Conservation (phyloP, 2,329 filamentous ascomycete species). For the Apiospora malaysiana region DNA sequence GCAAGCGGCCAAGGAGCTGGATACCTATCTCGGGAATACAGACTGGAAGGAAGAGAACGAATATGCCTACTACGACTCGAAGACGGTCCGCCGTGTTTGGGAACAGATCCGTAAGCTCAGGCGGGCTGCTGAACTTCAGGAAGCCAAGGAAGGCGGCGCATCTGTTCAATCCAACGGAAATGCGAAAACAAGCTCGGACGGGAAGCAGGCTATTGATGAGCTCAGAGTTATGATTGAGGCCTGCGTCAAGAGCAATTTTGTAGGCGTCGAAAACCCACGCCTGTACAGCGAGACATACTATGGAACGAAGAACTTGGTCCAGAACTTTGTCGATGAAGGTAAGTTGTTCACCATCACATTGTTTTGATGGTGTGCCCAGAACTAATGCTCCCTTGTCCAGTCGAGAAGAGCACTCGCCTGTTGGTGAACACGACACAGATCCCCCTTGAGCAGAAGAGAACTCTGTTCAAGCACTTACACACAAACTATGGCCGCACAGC, state of each 20-base stretch:
- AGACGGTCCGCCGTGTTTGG: conserved; percentile 79
- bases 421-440: conserved; percentile 73
- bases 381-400: conserved; percentile 43
- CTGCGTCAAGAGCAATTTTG: conserved; percentile 97
- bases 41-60: conserved; percentile 79
- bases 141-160: conserved; percentile 42
- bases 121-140: conserved; percentile 59
- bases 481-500: conserved; percentile 94
- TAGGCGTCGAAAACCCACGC: conserved; percentile 88
- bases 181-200: conserved; percentile 41
- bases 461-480: conserved; percentile 84
- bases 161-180: conserved; percentile 45
- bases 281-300: conserved; percentile 98
- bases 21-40: conserved; percentile 80
- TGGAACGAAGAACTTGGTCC: conserved; percentile 93
- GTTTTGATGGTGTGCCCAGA: background rate
- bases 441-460: conserved; percentile 74
- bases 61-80: conserved; percentile 86
- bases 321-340: conserved; percentile 88
- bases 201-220: conserved; percentile 69
- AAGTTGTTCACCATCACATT: conserved; percentile 38
- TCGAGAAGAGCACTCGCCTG: conserved; percentile 70
- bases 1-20: conserved; percentile 76
- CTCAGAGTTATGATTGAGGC: conserved; percentile 81
- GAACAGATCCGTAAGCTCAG: conserved; percentile 74